These are phyloP conservation scores for Fusarium torulosum DNA, from an alignment of 2,329 filamentous ascomycete species.

Conservation along the genomic window DNA sequence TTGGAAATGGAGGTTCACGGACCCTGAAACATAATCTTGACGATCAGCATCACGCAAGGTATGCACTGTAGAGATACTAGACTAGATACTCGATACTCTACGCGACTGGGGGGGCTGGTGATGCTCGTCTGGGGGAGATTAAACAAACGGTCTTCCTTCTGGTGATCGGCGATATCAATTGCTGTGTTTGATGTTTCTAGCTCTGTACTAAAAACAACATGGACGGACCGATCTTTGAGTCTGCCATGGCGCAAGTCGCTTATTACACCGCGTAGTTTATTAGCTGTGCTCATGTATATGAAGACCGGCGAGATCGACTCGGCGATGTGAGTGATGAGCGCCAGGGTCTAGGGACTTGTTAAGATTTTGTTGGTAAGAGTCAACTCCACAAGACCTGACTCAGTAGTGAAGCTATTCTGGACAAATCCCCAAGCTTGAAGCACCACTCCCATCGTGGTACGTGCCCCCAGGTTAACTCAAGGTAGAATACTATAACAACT, in stretches of 20 bases:
- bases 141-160: not conserved
- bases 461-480: not conserved
- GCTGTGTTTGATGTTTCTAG: slow-evolving; percentile 7
- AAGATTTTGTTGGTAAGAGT: too few relatives aligned
- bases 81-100: slow-evolving; percentile 18
- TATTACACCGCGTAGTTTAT: not conserved
- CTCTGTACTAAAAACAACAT: slow-evolving; percentile 2
- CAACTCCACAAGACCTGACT: not conserved
- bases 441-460: not conserved
- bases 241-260: slow-evolving; percentile 10
- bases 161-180: slow-evolving; percentile 27
- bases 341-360: too few relatives aligned
- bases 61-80: slow-evolving; percentile 33
- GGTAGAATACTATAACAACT: too few relatives aligned
- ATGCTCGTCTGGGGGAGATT: slow-evolving; percentile 42
- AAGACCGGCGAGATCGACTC: not conserved
- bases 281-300: not conserved
- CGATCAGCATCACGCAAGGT: slow-evolving; percentile 5
- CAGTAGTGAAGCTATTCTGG: not conserved
- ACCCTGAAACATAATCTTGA: slow-evolving; percentile 12
- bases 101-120: slow-evolving; percentile 11
- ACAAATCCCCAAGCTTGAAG: too few relatives aligned
- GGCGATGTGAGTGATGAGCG: not conserved
- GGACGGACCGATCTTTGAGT: slow-evolving; percentile 6
- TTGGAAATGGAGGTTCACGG: not conserved